Conservation (phyloP, 345 rosid genomes). For the Streptanthus diversifolius region DNA sequence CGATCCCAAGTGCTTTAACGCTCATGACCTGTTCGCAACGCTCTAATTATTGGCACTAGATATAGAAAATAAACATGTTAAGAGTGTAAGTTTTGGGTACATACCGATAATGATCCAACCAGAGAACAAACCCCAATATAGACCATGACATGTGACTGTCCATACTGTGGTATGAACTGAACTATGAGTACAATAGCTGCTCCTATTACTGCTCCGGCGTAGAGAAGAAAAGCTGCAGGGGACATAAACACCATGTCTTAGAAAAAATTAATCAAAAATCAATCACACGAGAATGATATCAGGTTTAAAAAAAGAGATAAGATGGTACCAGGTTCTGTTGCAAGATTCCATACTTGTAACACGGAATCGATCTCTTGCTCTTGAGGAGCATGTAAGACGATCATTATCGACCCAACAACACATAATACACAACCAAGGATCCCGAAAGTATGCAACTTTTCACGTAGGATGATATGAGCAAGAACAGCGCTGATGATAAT, state of each 20-base stretch:
- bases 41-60: neutral
- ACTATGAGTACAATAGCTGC: slow-evolving; percentile 59
- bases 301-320: neutral
- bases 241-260: neutral
- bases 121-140: slow-evolving; percentile 90
- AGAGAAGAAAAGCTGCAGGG: slow-evolving; percentile 72
- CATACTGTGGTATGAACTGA: slow-evolving; percentile 68
- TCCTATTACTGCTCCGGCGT: slow-evolving; percentile 67
- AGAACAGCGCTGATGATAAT: slow-evolving; percentile 86
- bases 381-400: slow-evolving; percentile 94
- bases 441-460: slow-evolving; percentile 76
- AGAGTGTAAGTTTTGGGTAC: slow-evolving; percentile 10
- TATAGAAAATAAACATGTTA: neutral
- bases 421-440: slow-evolving; percentile 85
- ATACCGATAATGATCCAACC: slow-evolving; percentile 86
- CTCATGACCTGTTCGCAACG: slow-evolving; percentile 51
- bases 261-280: neutral
- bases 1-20: slow-evolving; percentile 71
- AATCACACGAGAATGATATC: neutral
- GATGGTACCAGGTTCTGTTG: slow-evolving; percentile 84
- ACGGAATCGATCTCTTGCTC: slow-evolving; percentile 84
- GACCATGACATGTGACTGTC: slow-evolving; percentile 92
- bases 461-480: slow-evolving; percentile 74
- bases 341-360: slow-evolving; percentile 85
- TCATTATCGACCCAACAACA: slow-evolving; percentile 87